Evolutionary conservation across 1,284 basidiomycete species (phyloP).

Genomic region (Pyrrhoderma noxium): DNA sequence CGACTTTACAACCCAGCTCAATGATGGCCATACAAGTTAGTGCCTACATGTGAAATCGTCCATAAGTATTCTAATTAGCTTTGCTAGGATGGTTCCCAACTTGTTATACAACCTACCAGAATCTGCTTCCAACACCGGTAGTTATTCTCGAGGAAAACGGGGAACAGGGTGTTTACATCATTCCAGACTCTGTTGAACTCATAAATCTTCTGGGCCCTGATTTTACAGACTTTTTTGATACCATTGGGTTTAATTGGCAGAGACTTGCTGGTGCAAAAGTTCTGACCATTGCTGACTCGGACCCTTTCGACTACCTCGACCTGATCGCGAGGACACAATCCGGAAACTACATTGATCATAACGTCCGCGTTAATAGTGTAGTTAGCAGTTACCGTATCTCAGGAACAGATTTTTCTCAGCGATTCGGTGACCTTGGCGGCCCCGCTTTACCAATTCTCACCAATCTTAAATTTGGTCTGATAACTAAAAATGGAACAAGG

Average conservation of each 20-base stretch:
- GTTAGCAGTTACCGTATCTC: slow-evolving; percentile 53
- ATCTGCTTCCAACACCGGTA: slow-evolving; percentile 52
- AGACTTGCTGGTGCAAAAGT: slow-evolving; percentile 55
- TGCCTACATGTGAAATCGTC: slow-evolving; percentile 3
- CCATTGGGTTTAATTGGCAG: slow-evolving; percentile 48
- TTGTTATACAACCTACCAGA: slow-evolving; percentile 52
- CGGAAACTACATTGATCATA: slow-evolving; percentile 58
- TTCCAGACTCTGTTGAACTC: slow-evolving; percentile 48
- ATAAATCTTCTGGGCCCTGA: slow-evolving; percentile 37
- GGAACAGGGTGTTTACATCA: slow-evolving; percentile 46
- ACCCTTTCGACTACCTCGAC: slow-evolving; percentile 51
- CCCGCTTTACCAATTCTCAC: slow-evolving; percentile 41
- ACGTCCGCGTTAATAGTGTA: slow-evolving; percentile 56
- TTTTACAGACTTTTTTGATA: slow-evolving; percentile 44
- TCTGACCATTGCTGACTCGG: slow-evolving; percentile 45
- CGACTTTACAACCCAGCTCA: slow-evolving; percentile 47
- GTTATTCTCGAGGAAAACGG: slow-evolving; percentile 48
- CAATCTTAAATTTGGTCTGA: slow-evolving; percentile 39
- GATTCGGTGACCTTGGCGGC: slow-evolving; percentile 54
- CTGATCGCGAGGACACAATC: slow-evolving; percentile 48
- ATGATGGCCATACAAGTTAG: slow-evolving; percentile 60
- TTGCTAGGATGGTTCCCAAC: slow-evolving; percentile 46
- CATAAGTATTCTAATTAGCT: not conserved
- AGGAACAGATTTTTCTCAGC: slow-evolving; percentile 41
- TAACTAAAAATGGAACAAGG: slow-evolving; percentile 39